Percentiles rank a stretch among this genome's conserved stretches.
phyloP scores from a whole-genome alignment of 1,284 basidiomycete genomes.

The Rugosomyces carneus region DNA sequence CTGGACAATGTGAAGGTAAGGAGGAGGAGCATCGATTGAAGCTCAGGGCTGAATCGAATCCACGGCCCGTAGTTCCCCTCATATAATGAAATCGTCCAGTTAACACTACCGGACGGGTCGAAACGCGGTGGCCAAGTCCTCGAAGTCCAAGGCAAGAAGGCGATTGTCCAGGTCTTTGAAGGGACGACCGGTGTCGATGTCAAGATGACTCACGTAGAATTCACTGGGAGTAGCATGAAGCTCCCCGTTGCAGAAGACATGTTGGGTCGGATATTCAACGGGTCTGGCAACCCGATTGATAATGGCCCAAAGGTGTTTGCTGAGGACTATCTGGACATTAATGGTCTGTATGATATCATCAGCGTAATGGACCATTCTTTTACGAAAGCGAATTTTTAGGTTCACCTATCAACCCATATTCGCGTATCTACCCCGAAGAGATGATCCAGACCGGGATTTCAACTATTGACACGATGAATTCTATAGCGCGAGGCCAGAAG shows the following conservation, averaged over 20 bases:
- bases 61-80: slow-evolving; percentile 73
- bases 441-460: slow-evolving; percentile 99
- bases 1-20: slow-evolving; percentile 95
- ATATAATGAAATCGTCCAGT: slow-evolving; percentile 99
- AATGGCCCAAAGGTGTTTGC: slow-evolving; percentile 99
- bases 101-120: slow-evolving; percentile 94
- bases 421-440: slow-evolving; percentile 99
- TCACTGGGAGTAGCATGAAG: slow-evolving; percentile 98
- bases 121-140: slow-evolving; percentile 96
- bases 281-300: slow-evolving; percentile 96
- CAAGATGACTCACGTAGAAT: slow-evolving; percentile 95
- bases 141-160: slow-evolving; percentile 98
- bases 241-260: slow-evolving; percentile 99
- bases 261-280: slow-evolving; percentile 99
- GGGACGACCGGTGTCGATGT: slow-evolving; percentile 98
- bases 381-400: slow-evolving; percentile 41
- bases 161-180: slow-evolving; percentile 99
- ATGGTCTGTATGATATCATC: slow-evolving; percentile 49
- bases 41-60: too few species aligned
- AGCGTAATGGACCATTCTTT: background rate
- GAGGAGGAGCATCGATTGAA: background rate
- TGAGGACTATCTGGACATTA: slow-evolving; percentile 99
- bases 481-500: slow-evolving; percentile 99
- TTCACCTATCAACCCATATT: slow-evolving; percentile 98
- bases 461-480: slow-evolving; percentile 98